phyloP scores from a whole-genome alignment of 139 green algal genomes.

The Picochlorum sp. region DNA sequence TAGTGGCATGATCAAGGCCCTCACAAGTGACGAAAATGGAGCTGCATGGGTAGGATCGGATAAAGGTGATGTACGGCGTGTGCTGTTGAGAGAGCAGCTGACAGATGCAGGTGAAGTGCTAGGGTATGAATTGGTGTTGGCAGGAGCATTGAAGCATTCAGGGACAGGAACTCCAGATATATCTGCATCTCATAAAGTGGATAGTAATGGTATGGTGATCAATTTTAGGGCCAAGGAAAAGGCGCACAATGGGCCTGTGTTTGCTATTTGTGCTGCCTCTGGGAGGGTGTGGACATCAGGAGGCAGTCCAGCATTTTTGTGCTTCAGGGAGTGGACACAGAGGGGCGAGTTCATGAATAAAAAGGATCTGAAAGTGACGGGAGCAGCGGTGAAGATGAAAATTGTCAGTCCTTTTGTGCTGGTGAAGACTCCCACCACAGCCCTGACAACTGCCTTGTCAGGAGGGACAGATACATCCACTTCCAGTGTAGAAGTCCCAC shows the following conservation, averaged over 20 bases:
- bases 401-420: slow-evolving; percentile 12
- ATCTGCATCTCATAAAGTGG: neutral
- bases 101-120: neutral
- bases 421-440: neutral
- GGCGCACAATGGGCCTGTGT: slow-evolving; percentile 32
- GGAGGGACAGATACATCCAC: neutral
- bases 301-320: slow-evolving; percentile 11
- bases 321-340: slow-evolving; percentile 32
- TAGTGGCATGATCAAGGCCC: slow-evolving; percentile 2
- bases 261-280: slow-evolving; percentile 14
- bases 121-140: slow-evolving; percentile 4
- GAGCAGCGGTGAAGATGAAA: slow-evolving; percentile 16
- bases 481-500: slow-evolving; percentile 7
- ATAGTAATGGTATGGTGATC: neutral
- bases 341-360: slow-evolving; percentile 3
- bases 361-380: slow-evolving; percentile 19
- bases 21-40: slow-evolving; percentile 23
- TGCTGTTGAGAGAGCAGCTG: neutral
- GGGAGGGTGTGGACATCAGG: slow-evolving; percentile 34
- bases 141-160: neutral
- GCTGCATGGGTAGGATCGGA: slow-evolving; percentile 25
- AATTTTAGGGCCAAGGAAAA: neutral
- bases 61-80: slow-evolving; percentile 9
- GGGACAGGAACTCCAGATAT: neutral
- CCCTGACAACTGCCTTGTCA: neutral